Percentiles rank a stretch among this genome's conserved stretches.
phyloP scores from a whole-genome alignment of 805 yeast genomes.

The Blastobotrys peoriensis region DNA sequence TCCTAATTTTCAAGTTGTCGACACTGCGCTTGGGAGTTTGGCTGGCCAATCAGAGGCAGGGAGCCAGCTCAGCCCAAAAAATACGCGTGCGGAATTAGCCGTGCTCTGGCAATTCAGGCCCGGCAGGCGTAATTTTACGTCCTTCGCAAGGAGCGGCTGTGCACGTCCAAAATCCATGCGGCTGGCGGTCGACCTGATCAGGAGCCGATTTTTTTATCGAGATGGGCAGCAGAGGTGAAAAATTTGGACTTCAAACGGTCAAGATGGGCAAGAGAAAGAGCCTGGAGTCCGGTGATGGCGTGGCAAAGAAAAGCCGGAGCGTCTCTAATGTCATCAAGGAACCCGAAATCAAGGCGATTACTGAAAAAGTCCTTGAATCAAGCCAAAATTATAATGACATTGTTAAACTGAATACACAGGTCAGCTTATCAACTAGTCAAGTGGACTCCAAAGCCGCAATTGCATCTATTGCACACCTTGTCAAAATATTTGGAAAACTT shows the following conservation, averaged over 20 bases:
- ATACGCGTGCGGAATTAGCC: too few species aligned
- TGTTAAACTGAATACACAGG: constrained; percentile 39
- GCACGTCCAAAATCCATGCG: too few species aligned
- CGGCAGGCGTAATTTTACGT: too few species aligned
- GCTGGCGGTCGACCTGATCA: too few species aligned
- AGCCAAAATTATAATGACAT: constrained; percentile 52
- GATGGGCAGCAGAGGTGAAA: too few species aligned
- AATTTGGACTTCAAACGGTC: too few species aligned
- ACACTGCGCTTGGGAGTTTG: not conserved
- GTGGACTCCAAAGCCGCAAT: constrained; percentile 22
- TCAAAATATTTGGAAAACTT: constrained; percentile 44
- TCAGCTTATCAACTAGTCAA: constrained; percentile 13
- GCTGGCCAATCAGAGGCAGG: not conserved
- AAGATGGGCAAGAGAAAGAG: not conserved
- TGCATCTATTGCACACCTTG: constrained; percentile 31
- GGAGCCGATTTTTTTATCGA: too few species aligned
- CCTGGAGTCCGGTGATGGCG: not conserved
- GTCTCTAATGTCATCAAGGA: not conserved
- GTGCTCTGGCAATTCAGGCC: too few species aligned
- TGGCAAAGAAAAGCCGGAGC: not conserved
- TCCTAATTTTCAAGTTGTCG: too few species aligned
- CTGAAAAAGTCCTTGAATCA: constrained; percentile 35
- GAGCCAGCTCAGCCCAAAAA: not conserved
- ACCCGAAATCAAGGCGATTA: constrained; percentile 10
- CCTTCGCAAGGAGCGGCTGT: too few species aligned